These are phyloP conservation scores for Colletotrichum aenigma DNA, from an alignment of 2,329 filamentous ascomycete genomes.

Conservation along the genomic window DNA sequence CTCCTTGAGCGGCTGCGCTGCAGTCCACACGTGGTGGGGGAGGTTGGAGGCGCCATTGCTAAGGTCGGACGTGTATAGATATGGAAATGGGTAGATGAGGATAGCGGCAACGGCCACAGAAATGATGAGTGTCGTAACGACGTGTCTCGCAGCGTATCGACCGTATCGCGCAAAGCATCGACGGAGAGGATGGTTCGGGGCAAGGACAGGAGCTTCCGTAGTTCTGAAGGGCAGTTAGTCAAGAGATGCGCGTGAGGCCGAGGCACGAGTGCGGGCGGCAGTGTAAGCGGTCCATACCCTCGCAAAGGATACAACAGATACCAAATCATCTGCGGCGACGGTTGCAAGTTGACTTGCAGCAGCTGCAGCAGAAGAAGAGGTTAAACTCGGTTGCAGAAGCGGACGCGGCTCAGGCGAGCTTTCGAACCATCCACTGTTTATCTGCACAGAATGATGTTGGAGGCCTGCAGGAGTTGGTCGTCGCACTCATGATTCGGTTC, in stretches of 20 bases:
- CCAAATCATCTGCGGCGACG: constrained; percentile 66
- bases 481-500: constrained; percentile 10
- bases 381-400: background rate
- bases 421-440: constrained; percentile 4
- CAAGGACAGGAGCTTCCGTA: constrained; percentile 72
- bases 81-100: constrained; percentile 76
- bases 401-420: constrained; percentile 3
- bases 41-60: constrained; percentile 73
- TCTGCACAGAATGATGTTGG: background rate
- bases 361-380: constrained; percentile 8
- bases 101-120: constrained; percentile 74
- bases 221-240: constrained; percentile 55
- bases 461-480: background rate
- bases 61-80: constrained; percentile 75
- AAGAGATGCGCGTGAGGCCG: background rate
- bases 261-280: background rate
- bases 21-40: constrained; percentile 83
- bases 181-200: constrained; percentile 68
- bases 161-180: constrained; percentile 71
- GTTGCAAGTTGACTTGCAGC: constrained; percentile 19
- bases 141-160: constrained; percentile 72
- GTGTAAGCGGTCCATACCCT: constrained; percentile 60
- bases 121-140: constrained; percentile 73
- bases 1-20: constrained; percentile 66
- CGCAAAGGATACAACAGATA: constrained; percentile 78